Evolutionary conservation across 2,329 filamentous ascomycete species (phyloP).

Genomic region (Herpotrichia juniperi): DNA sequence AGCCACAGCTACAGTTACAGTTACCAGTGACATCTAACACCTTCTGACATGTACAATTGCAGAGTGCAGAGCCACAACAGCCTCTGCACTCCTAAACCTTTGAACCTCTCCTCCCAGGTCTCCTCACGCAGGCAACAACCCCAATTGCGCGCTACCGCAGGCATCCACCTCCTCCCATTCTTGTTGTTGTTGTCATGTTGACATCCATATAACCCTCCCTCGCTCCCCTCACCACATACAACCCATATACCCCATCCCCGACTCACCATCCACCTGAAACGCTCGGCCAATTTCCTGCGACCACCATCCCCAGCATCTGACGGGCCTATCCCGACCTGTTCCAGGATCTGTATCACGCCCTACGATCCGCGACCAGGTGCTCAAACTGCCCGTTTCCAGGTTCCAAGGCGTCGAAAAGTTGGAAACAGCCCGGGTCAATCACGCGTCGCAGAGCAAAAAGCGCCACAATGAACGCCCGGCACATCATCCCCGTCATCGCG

Average conservation of each 20-base stretch:
- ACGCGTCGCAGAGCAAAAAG: neutral
- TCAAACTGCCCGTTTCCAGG: slow-evolving; percentile 14
- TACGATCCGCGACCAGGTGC: slow-evolving; percentile 13
- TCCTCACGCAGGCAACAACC: no score
- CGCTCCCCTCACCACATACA: slow-evolving; percentile 10
- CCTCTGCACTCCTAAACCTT: no score
- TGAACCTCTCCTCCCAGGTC: no score
- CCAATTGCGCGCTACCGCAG: no score
- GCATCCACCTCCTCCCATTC: slow-evolving; percentile 4
- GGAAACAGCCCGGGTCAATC: slow-evolving; percentile 12
- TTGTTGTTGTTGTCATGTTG: slow-evolving; percentile 5
- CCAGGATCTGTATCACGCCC: slow-evolving; percentile 21
- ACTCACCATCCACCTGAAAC: slow-evolving; percentile 27
- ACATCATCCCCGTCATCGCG: slow-evolving; percentile 65
- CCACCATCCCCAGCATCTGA: slow-evolving; percentile 1
- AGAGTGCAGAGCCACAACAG: no score
- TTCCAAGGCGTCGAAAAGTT: slow-evolving; percentile 2
- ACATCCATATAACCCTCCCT: slow-evolving; percentile 18
- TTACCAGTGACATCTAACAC: no score
- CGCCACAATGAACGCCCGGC: slow-evolving; percentile 23
- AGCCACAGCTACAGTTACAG: no score
- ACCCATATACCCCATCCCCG: slow-evolving; percentile 9
- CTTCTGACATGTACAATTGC: no score
- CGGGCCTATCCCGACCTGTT: slow-evolving; percentile 19
- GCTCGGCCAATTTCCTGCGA: slow-evolving; percentile 18